Conservation (phyloP, 805 yeast species). For the Saccharomycopsis schoenii region DNA sequence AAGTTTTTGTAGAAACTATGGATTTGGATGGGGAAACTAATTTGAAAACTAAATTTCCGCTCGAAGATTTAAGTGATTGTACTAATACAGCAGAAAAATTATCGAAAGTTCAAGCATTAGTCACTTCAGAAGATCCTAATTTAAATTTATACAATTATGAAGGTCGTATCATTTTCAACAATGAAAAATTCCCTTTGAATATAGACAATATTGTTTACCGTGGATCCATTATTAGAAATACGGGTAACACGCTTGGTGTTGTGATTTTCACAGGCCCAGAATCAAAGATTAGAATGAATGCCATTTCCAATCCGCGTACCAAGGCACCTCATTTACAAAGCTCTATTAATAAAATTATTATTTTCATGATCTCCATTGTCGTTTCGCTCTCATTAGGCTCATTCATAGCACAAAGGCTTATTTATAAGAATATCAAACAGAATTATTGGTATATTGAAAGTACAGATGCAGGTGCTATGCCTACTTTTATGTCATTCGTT, state of each 20-base stretch:
- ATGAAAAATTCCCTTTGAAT: conserved; percentile 48
- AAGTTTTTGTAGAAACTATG: conserved; percentile 84
- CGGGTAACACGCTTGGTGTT: conserved; percentile 61
- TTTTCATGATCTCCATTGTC: conserved; percentile 82
- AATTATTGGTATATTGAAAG: conserved; percentile 64
- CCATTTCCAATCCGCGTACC: conserved; percentile 76
- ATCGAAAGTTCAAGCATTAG: conserved; percentile 38
- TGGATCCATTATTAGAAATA: conserved; percentile 84
- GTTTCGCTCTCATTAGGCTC: conserved; percentile 66
- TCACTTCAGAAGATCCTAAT: conserved; percentile 86
- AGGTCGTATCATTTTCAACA: conserved; percentile 45
- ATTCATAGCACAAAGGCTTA: conserved; percentile 63
- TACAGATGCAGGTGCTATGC: conserved; percentile 73
- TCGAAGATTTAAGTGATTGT: conserved; percentile 45
- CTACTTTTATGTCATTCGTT: conserved; percentile 89
- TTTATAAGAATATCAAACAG: conserved; percentile 29
- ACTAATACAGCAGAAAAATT: conserved; percentile 43
- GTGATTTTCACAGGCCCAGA: conserved; percentile 94
- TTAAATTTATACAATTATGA: conserved; percentile 85
- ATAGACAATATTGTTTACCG: conserved; percentile 81
- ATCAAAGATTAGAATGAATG: conserved; percentile 91
- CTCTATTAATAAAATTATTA: conserved; percentile 72
- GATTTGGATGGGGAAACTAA: conserved; percentile 97
- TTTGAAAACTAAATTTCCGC: conserved; percentile 65
- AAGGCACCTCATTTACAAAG: conserved; percentile 89